A percentile compares a stretch with the other conserved stretches of the same genome.
Conservation (phyloP, 495 filamentous ascomycete genomes). For the Neurospora sp. region DNA sequence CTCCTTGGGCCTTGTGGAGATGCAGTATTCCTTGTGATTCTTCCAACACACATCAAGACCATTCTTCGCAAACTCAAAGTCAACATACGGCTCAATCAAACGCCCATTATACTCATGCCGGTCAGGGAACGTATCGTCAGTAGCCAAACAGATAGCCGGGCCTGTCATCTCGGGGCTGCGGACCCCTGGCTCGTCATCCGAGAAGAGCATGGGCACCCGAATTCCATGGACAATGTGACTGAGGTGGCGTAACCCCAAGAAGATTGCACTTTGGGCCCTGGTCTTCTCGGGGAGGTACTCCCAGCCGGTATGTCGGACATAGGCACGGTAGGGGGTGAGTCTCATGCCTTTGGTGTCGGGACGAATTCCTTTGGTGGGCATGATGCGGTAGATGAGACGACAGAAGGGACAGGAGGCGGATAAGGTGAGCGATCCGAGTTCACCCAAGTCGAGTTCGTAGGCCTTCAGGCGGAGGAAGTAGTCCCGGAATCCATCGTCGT, state of each 20-base stretch:
- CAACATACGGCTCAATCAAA: background rate
- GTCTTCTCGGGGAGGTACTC: background rate
- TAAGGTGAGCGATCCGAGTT: constrained; percentile 5
- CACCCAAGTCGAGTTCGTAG: background rate
- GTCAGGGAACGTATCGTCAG: background rate
- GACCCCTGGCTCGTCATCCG: background rate
- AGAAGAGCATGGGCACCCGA: background rate
- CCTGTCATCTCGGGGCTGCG: background rate
- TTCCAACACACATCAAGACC: constrained; percentile 3
- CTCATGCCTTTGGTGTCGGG: background rate
- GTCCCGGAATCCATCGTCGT: background rate
- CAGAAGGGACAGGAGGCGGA: constrained; percentile 7
- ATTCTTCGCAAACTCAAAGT: background rate
- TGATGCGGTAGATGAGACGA: constrained; percentile 12
- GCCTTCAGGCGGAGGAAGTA: background rate
- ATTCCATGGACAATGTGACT: background rate
- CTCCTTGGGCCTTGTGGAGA: background rate
- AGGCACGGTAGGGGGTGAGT: constrained; percentile 2
- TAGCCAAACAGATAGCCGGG: constrained; percentile 1
- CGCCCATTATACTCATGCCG: background rate
- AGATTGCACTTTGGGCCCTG: background rate
- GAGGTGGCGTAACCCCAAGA: background rate
- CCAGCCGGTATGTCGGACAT: constrained; percentile 5
- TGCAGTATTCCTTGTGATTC: background rate
- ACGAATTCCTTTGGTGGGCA: background rate